Conservation (phyloP, 768 basidiomycete species). For the Phlebiopsis flavidoalba region DNA sequence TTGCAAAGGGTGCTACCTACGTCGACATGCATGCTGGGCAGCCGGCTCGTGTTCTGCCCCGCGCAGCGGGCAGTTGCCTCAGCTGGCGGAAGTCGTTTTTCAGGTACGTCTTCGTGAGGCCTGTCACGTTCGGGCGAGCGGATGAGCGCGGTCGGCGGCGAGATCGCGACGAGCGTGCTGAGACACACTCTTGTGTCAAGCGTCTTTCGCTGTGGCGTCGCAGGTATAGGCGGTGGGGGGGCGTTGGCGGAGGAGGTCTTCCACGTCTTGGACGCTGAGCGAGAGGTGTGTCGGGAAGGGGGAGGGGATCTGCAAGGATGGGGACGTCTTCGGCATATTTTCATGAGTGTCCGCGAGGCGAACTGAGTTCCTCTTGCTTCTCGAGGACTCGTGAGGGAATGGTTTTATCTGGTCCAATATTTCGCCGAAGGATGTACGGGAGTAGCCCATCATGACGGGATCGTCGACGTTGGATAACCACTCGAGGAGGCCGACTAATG, state of each 20-base stretch:
- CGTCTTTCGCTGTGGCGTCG: slow-evolving; percentile 47
- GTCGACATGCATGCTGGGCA: slow-evolving; percentile 82
- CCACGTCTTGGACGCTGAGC: slow-evolving; percentile 34
- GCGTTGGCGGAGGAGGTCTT: slow-evolving; percentile 39
- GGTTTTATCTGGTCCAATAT: background rate
- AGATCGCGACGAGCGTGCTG: slow-evolving; percentile 52
- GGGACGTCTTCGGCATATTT: background rate
- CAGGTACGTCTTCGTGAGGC: slow-evolving; percentile 75
- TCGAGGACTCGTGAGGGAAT: background rate
- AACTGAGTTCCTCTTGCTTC: background rate
- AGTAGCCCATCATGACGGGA: slow-evolving; percentile 2
- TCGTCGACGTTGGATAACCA: slow-evolving; percentile 5
- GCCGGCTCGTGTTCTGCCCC: slow-evolving; percentile 81
- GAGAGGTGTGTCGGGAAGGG: slow-evolving; percentile 35
- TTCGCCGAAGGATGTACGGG: background rate
- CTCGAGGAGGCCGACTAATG: background rate
- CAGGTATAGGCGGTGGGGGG: slow-evolving; percentile 35
- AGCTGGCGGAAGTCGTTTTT: slow-evolving; percentile 81
- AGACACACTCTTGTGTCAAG: slow-evolving; percentile 52
- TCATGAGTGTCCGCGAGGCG: background rate
- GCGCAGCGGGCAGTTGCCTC: slow-evolving; percentile 58
- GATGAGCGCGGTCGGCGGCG: slow-evolving; percentile 64
- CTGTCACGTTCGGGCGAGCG: slow-evolving; percentile 67
- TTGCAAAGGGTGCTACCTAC: slow-evolving; percentile 34
- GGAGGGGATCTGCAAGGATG: slow-evolving; percentile 19